phyloP scores from a whole-genome alignment of 306 rosid species.

The Purshia tridentata region DNA sequence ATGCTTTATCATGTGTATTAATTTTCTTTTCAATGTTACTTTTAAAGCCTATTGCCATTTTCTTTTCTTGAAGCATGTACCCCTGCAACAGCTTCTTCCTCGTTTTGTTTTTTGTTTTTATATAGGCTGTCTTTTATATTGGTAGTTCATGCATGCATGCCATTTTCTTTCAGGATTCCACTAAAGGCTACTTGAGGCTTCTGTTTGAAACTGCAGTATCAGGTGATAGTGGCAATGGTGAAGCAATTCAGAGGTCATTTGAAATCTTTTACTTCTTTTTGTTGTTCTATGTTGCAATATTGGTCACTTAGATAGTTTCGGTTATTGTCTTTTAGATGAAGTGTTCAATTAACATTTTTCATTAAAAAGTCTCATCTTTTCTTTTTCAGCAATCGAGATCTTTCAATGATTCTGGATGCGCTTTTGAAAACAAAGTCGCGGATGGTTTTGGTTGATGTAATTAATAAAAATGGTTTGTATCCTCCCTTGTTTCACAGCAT shows the following conservation, averaged over 20 bases:
- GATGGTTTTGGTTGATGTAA: slow-evolving; percentile 75
- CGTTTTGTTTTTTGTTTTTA: not conserved
- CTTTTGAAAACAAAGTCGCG: slow-evolving; percentile 94
- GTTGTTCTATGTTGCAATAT: slow-evolving; percentile 9
- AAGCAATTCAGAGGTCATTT: slow-evolving; percentile 87
- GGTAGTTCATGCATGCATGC: slow-evolving; percentile 1
- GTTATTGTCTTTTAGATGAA: slow-evolving; percentile 17
- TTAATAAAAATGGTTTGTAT: slow-evolving; percentile 80
- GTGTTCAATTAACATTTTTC: slow-evolving; percentile 4
- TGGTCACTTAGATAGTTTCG: slow-evolving; percentile 19
- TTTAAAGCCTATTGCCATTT: slow-evolving; percentile 6
- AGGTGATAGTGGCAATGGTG: slow-evolving; percentile 76
- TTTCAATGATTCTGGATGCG: slow-evolving; percentile 97
- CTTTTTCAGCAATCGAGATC: slow-evolving; percentile 87
- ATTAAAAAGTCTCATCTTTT: not conserved
- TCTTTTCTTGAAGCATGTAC: not conserved
- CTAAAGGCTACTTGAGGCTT: slow-evolving; percentile 94
- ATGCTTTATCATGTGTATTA: not conserved
- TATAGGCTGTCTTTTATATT: not conserved
- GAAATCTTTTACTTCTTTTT: slow-evolving; percentile 14
- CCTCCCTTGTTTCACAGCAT: slow-evolving; percentile 1
- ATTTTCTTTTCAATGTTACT: not conserved
- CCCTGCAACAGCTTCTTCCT: not conserved
- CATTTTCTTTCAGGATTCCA: slow-evolving; percentile 67
- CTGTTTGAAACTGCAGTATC: slow-evolving; percentile 92